Evolutionary conservation across 768 basidiomycete genomes (phyloP), one percentile per base, ranked within the genome.

Genomic region (Lyophyllum decastes): DNA sequence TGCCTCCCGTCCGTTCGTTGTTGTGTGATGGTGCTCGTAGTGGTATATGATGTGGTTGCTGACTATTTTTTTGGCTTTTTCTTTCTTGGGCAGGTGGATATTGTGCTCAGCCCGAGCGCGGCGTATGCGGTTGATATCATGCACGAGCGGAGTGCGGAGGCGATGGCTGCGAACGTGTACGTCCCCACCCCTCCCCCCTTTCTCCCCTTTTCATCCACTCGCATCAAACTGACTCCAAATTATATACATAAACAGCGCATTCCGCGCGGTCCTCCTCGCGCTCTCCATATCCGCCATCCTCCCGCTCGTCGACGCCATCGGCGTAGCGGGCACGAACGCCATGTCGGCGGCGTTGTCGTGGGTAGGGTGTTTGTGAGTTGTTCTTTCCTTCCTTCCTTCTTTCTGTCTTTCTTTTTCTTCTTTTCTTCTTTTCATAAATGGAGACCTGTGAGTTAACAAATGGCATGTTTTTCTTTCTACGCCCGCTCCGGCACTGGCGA

Each of bases 71-170:
- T n/a, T n/a, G n/a, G n/a, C n/a, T n/a, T n/a, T n/a, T n/a, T n/a
- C n/a, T n/a, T n/a, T n/a, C n/a, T n/a, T n/a, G n/a, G n/a, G 33
- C 46, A 88, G 86, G 78, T 84, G 16, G 82, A 88, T 62, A 64
- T 83, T 48, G 79, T 82, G 11, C 71, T 88, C 38, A 78, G 79
- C 8, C 86, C 87, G 0, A 73, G 73, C 16, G 75, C 82, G 11
- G 76, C 87, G 4, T 89, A 88, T 60, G 69, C 72, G 26, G 79
- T 89, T 4, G 89, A 90, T 59, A 69, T 88, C 12, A 61, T 89
- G 70, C 86, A 83, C 35, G 65, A 74, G 22, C 76, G 78, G 22
- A 88, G 88, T 60, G 85, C 88, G 2, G 87, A 90, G 64, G 75
- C 78, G 19, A 76, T 80, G 69, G 87, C 85, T 3, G 86, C 82